These are phyloP conservation scores for Aureobasidium namibiae DNA, from an alignment of 2,329 filamentous ascomycete species.

Conservation along the genomic window DNA sequence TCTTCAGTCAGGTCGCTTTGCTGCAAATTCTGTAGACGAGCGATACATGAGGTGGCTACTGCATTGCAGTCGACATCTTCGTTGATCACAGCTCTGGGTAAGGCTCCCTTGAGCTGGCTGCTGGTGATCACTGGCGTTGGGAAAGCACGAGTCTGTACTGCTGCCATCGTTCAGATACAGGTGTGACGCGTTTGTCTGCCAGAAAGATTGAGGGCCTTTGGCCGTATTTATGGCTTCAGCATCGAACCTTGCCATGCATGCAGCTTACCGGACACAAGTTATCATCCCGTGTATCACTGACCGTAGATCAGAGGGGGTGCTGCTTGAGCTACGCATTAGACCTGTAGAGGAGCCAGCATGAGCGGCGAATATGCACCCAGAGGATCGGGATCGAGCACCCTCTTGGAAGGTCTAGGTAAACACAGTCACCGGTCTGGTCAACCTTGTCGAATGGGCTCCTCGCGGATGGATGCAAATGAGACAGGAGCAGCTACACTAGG, in stretches of 20 bases:
- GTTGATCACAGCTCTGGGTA: slow-evolving; percentile 1
- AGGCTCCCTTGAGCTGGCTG: slow-evolving; percentile 8
- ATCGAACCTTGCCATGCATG: not conserved
- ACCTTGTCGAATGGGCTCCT: not conserved
- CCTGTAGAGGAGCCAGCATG: not conserved
- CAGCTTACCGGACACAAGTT: not conserved
- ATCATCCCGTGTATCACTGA: not conserved
- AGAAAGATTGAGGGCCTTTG: too few species aligned
- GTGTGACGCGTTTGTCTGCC: not conserved
- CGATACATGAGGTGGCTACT: slow-evolving; percentile 9
- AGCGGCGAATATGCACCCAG: not conserved
- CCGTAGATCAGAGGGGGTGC: not conserved
- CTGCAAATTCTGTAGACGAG: slow-evolving; percentile 4
- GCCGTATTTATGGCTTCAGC: not conserved
- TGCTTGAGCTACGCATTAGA: not conserved
- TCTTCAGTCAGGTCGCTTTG: slow-evolving; percentile 13
- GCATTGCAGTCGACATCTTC: slow-evolving; percentile 5
- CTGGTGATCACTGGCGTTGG: slow-evolving; percentile 3
- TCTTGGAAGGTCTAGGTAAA: too few species aligned
- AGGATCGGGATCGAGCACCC: not conserved
- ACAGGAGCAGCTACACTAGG: not conserved
- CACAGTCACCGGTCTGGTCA: not conserved
- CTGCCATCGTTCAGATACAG: not conserved
- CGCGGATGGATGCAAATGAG: not conserved
- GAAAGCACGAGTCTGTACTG: not conserved